Evolutionary conservation across 2,329 filamentous ascomycete genomes (phyloP), one percentile per base, ranked within the genome.

Genomic region (Penicillium oxalicum): DNA sequence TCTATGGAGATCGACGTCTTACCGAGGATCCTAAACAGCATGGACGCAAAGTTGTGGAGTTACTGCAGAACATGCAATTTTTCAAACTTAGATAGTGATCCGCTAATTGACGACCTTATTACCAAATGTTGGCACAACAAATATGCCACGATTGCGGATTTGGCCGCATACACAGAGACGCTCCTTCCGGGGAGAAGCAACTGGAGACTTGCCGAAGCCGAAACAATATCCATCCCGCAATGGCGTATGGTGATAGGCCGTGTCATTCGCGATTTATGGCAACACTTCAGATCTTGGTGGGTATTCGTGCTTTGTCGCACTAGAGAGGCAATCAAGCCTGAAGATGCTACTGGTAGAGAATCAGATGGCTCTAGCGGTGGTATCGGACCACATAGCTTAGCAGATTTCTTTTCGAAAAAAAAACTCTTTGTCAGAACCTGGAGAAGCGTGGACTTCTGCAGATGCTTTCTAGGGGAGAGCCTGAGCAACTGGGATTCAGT

Each of bases 101-200:
- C n/a, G n/a, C n/a, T n/a, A n/a, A n/a, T n/a, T n/a, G n/a, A n/a
- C n/a, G n/a, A n/a, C n/a, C n/a, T n/a, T n/a, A n/a, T n/a, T n/a
- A n/a, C n/a, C n/a, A n/a, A n/a, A n/a, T n/a, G n/a, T n/a, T 60
- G 54, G 59, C 49, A 61, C n/a, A 61, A 60, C 27, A 41, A 56
- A 32, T 61, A 55, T 54, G 24, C 18, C 39, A 56, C 40, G 7
- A 29, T 62, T 40, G 26, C 51, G 2, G 51, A 60, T 13, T 41
- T 62, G 28, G 59, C 59, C 11, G 37, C 50, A 28, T 12, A 54
- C 9, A 59, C 50, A 39, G 29, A 59, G 25, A 48, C 11, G 9
- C 28, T 42, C 6, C 5, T 51, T 54, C 25, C 32, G 54, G n/a
- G 18, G 33, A 5, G 28, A 41, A 32, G 7, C n/a, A 18, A 11